Base-by-base conservation (phyloP, 2,329 filamentous ascomycete species). In the Phialophora chinensis region DNA sequence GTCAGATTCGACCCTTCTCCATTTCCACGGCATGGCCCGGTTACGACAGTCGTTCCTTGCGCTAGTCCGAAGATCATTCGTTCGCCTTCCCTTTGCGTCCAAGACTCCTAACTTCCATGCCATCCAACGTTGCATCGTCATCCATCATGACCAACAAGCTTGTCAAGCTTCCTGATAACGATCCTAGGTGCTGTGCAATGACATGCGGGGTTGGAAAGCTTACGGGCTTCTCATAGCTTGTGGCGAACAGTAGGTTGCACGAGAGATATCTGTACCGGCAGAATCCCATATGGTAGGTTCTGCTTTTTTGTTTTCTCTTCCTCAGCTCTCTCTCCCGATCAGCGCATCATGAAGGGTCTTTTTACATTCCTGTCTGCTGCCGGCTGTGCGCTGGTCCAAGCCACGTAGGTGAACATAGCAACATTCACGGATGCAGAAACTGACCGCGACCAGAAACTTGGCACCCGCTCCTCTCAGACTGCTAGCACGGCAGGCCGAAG, bases 401-500 rank as follows among this genome's bases (percentile, higher is more conserved):
- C 66, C 23, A 66, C 29, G 68, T 68, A 58, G 25, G 68, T 63
- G 17, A 14, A 23, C 23, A n/a, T 3, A 25, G 17, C 29, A 47
- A 20, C 14, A 17, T 52, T 12, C 44, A 35, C 20, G 35, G 33
- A 31, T 2, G 3, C 12, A n/a, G 33, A 53, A 14, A n/a, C 55
- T 67, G 27, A 64, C 52, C 27, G 35, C 11, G 20, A 14, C 44
- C 27, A 70, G 68, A 33, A 68, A 64, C 27, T 42, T 64, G 23
- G 50, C 59, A 14, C 68, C 68, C 7, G 68, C 66, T 11, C 68
- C 65, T 38, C 63, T 66, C 47, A 54, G 55, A 11, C 54, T 70
- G 47, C 14, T n/a, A 8, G 33, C 33, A 31, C 54, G 61, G 11
- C 59, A 61, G 33, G 29, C 53, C n/a, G 27, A 29, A n/a, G 70